Evolutionary conservation across 345 rosid species (phyloP), one percentile per base, ranked within the genome.

Genomic region (Eucalyptus marginata): DNA sequence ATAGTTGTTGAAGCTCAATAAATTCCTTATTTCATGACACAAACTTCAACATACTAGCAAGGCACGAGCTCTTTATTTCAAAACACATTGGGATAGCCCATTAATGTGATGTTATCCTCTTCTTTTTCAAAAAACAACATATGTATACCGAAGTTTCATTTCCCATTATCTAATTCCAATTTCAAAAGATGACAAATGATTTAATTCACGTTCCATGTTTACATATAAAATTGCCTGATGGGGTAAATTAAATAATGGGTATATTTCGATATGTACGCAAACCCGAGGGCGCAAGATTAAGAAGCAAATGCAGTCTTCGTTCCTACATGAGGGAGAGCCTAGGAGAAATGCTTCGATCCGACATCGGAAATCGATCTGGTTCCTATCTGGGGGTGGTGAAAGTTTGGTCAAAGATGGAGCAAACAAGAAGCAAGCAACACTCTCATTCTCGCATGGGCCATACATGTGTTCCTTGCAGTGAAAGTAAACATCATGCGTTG

Each of bases 231-330:
- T 31, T 10, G 8, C 7, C 0, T 1, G 2, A 68, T 1, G 5
- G 4, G 9, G 36, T 31, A 16, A 16, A 8, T 68, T 33, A 68
- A 3, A 8, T 16, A 16, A 68, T 8, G 44, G 24, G 7, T 4
- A 68, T 33, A 68, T 33, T 33, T 16, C 2, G 4, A 68, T 68
- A 31, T 9, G 22, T 16, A 68, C 4, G 8, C 31, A 0, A 62
- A 13, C 31, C 1, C 4, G 0, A 0, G 33, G 33, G 9, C 8
- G 17, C 33, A 13, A 29, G 33, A 29, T 62, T 27, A 29, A 13
- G 68, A 62, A 27, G 17, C 22, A 59, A 25, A 59, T 20, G n/a
- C 0, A 2, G 31, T 25, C 31, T 59, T 58, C n/a, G 7, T 58
- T 58, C 66, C 66, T 58, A 27, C 7, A 25, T 1, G 66, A 58